Conservation (phyloP, 2,329 filamentous ascomycete genomes). For the Leptodontidium sp. region DNA sequence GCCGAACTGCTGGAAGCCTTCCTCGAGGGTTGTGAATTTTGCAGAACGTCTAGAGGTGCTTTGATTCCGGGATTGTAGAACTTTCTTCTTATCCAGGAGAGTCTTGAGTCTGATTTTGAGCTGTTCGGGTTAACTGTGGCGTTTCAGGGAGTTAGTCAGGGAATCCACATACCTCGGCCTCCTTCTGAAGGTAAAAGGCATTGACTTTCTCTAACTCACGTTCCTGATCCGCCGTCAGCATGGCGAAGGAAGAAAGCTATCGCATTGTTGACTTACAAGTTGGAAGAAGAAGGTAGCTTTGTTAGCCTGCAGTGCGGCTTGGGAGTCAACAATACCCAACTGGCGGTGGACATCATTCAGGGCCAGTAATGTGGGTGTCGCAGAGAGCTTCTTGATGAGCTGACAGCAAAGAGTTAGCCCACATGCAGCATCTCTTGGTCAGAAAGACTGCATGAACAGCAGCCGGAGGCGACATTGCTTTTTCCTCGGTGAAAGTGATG, state of each 20-base stretch:
- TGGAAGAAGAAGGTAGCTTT: constrained; percentile 99
- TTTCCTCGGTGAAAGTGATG: constrained; percentile 30
- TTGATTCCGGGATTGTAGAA: constrained; percentile 80
- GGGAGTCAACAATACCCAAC: constrained; percentile 70
- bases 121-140: constrained; percentile 54
- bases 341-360: constrained; percentile 69
- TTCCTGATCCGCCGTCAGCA: constrained; percentile 71
- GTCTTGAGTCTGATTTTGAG: constrained; percentile 93
- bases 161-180: constrained; percentile 80
- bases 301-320: constrained; percentile 91
- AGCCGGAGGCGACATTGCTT: constrained; percentile 21
- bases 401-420: constrained; percentile 53
- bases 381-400: constrained; percentile 98
- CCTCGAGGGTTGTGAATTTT: constrained; percentile 92
- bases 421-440: constrained; percentile 36
- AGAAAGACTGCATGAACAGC: constrained; percentile 20
- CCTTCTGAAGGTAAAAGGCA: constrained; percentile 96
- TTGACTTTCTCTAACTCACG: constrained; percentile 99
- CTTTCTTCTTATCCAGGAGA: constrained; percentile 92
- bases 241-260: constrained; percentile 36
- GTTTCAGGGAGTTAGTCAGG: neutral
- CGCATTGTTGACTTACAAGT: constrained; percentile 66
- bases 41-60: constrained; percentile 86
- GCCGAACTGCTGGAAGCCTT: constrained; percentile 97
- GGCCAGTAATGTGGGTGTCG: constrained; percentile 83